Conservation (phyloP, 2,329 filamentous ascomycete species). For the Scytalidium lignicola region DNA sequence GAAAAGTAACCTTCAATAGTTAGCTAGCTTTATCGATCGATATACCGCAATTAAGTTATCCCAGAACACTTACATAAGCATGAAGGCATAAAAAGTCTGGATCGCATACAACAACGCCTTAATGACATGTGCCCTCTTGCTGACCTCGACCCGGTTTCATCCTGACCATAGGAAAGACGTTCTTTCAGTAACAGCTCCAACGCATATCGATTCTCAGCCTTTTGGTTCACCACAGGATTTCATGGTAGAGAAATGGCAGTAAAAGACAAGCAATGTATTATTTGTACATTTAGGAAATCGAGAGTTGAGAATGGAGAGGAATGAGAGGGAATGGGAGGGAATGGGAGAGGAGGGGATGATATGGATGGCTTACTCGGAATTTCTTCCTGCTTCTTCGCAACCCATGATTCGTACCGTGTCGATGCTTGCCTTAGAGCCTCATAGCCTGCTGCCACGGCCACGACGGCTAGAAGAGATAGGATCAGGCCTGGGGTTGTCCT, state of each 20-base stretch:
- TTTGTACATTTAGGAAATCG: too few species aligned
- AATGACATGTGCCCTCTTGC: constrained; percentile 66
- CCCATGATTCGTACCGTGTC: constrained; percentile 65
- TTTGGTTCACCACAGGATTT: constrained; percentile 1
- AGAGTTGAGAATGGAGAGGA: too few species aligned
- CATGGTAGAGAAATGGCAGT: neutral
- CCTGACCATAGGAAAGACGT: constrained; percentile 66
- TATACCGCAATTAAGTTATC: too few species aligned
- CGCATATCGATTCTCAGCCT: constrained; percentile 22
- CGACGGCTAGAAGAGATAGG: constrained; percentile 75
- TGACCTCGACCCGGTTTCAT: constrained; percentile 57
- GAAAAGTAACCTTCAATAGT: constrained; percentile 72
- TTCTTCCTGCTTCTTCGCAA: constrained; percentile 15
- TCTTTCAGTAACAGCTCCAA: constrained; percentile 48
- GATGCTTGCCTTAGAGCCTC: constrained; percentile 77
- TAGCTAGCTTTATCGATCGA: constrained; percentile 11
- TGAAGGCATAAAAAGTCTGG: constrained; percentile 98
- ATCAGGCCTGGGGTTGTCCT: constrained; percentile 68
- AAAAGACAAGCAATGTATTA: neutral
- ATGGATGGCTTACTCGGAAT: constrained; percentile 28
- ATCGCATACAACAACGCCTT: constrained; percentile 82
- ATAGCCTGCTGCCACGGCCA: constrained; percentile 82
- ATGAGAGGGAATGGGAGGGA: too few species aligned
- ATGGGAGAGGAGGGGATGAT: too few species aligned
- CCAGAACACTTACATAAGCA: constrained; percentile 99